Percentiles rank a stretch among this genome's conserved stretches.
phyloP scores from a whole-genome alignment of 2,329 filamentous ascomycete genomes.

The Arthrobotrys conoides region DNA sequence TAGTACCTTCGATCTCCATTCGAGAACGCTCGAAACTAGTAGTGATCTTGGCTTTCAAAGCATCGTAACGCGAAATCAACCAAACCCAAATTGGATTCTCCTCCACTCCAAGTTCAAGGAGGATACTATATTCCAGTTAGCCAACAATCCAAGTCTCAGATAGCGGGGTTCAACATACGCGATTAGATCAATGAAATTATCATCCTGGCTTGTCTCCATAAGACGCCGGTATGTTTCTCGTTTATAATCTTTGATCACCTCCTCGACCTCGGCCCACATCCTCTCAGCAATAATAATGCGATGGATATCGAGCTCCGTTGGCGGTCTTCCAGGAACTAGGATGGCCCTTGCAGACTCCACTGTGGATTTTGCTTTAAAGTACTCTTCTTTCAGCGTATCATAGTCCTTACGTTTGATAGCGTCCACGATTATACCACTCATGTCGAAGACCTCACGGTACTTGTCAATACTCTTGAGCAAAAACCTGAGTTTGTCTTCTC shows the following conservation, averaged over 20 bases:
- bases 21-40: constrained; percentile 85
- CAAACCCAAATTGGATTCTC: constrained; percentile 98
- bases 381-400: constrained; percentile 87
- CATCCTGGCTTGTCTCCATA: constrained; percentile 72
- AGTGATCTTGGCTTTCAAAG: constrained; percentile 87
- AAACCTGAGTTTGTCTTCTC: constrained; percentile 86
- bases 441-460: constrained; percentile 84
- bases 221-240: constrained; percentile 88
- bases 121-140: constrained; percentile 68
- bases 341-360: constrained; percentile 82
- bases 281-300: constrained; percentile 88
- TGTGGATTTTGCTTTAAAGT: constrained; percentile 83
- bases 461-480: constrained; percentile 82
- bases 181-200: constrained; percentile 92
- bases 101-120: constrained; percentile 93
- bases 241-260: constrained; percentile 89
- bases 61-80: constrained; percentile 89
- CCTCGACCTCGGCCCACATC: constrained; percentile 95
- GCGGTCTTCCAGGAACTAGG: constrained; percentile 72
- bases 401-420: constrained; percentile 93
- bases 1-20: constrained; percentile 81
- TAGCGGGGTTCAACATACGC: constrained; percentile 65
- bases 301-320: constrained; percentile 85
- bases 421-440: constrained; percentile 82
- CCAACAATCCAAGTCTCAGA: background rate